Evolutionary conservation across 495 filamentous ascomycete species (phyloP), one percentile per base, ranked within the genome.

Genomic region (Trichoderma parareesei): DNA sequence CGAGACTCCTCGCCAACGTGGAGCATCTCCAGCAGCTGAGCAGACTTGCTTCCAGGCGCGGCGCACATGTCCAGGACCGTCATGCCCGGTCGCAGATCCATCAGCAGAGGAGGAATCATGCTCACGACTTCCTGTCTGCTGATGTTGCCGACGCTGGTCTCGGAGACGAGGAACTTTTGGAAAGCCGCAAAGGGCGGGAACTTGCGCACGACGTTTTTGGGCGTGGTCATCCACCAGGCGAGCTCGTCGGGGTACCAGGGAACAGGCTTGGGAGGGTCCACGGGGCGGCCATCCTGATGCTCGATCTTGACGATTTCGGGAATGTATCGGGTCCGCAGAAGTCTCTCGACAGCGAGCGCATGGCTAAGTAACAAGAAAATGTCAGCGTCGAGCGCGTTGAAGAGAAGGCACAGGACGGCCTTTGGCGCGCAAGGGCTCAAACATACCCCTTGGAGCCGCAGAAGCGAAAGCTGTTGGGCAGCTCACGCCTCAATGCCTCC

Each of bases 131-230:
- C 94, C 76, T 98, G 94, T 69, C 94, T 85, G 74, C 88, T 95
- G 72, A 98, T 98, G 72, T 98, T 98, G 71, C 94, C 94, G 62
- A 97, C 90, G 57, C 89, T 91, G 11, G 94, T 97, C 79, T 98
- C 94, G 37, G 92, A 93, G 33, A 98, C 94, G n/a, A 98, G 79
- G 80, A 96, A 98, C 73, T 94, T 95, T 75, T 98, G 94, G 75
- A 98, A 98, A 16, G 88, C 88, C 57, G 90, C 85, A 73, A 98
- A 98, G 2, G 95, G 95, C 6, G 89, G 84, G 73, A 94, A 95
- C 66, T 90, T 90, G 64, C 95, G 87, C 68, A 98, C 80, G 64
- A 97, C 87, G 65, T 94, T 88, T 79, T 98, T 98, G 18, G 94
- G 91, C 7, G 92, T 96, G 27, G 91, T 96, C 91, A 98, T 97